Evolutionary conservation across 2,329 filamentous ascomycete species (phyloP), one percentile per base, ranked within the genome.

Genomic region (Peltaster fructicola): DNA sequence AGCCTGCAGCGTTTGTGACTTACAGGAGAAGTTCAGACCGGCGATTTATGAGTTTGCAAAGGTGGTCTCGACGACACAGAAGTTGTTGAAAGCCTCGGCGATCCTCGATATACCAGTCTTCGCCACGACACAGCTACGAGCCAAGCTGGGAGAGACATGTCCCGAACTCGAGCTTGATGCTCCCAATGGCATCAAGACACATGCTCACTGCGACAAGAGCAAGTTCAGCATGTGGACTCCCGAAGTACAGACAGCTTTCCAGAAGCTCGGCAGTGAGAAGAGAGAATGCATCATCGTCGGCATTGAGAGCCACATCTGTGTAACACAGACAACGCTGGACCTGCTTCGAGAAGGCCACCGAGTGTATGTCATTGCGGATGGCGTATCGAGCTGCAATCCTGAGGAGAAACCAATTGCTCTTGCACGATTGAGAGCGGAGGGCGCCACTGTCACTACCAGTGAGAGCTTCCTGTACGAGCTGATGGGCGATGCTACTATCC

Each of bases 291-390:
- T 79, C 27, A 69, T 95, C 34, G 74, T 92, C 9, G 85, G 85
- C 17, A 92, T 95, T 46, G 85, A 95, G 54, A 68, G 70, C 19
- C 85, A 95, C 54, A 88, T 95, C 47, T 95, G 85, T 59, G 72
- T 95, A 15, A 84, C 80, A 32, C 85, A 95, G 61, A 93, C 85
- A 20, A 70, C 79, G 9, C 61, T 93, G 20, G 85, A 93, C 55
- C 56, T 91, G 23, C 56, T 88, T 20, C 57, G 60, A 12, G 62
- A 63, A 2, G 82, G 82, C 1, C 79, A 92, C 51, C 59, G 61
- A 26, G 85, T 93, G 5, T 92, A 90, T 50, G 59, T 95, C 18
- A 60, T 93, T 15, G 80, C 82, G 25, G 85, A 95, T 51, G 85
- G 71, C 15, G 84, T 95, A 20, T 84, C 76, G 44, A 85, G 76